Evolutionary conservation across 495 filamentous ascomycete species (phyloP), one percentile per base, ranked within the genome.

Genomic region (Aspergillus wentii): DNA sequence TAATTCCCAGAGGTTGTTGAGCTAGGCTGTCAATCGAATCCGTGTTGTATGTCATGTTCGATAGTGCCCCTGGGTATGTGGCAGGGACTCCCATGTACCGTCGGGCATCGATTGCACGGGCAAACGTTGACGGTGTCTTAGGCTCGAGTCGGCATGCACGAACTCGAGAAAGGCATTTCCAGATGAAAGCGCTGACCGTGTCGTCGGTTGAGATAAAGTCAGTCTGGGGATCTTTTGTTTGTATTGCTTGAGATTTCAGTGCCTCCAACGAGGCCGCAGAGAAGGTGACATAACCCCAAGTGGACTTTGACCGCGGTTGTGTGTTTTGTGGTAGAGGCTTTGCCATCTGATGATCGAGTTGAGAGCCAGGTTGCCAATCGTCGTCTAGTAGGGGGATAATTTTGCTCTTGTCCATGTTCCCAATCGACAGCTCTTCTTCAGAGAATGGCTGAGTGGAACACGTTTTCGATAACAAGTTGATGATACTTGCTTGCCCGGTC

Each of bases 91-190:
- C 41, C 2, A 80, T 46, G 28, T 61, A 61, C 9, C 48, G 54
- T 14, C 76, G 70, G 14, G 60, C 52, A 52, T 79, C 62, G n/a
- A 80, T 61, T 13, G 74, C 70, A 9, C 78, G 71, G 7, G 66
- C 59, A 15, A 78, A 59, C 5, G 58, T 65, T 27, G 55, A 53
- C 5, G 38, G 21, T 10, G 40, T 29, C n/a, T 25, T 52, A 1
- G 58, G 38, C 5, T 46, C 38, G 1, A 25, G 22, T 6, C 22
- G 22, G 22, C 6, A 10, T 5, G 10, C 10, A 6, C 22, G 22
- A 10, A 10, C 22, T 25, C 22, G 22, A 10, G 22, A 25, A 6
- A 25, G 5, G 10, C 22, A 25, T 25, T 25, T 5, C 22, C 22
- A 25, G 22, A 25, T 25, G 10, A 25, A 25, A 6, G 22, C 22